phyloP scores from a whole-genome alignment of 768 basidiomycete genomes.

The Trametes cingulata region DNA sequence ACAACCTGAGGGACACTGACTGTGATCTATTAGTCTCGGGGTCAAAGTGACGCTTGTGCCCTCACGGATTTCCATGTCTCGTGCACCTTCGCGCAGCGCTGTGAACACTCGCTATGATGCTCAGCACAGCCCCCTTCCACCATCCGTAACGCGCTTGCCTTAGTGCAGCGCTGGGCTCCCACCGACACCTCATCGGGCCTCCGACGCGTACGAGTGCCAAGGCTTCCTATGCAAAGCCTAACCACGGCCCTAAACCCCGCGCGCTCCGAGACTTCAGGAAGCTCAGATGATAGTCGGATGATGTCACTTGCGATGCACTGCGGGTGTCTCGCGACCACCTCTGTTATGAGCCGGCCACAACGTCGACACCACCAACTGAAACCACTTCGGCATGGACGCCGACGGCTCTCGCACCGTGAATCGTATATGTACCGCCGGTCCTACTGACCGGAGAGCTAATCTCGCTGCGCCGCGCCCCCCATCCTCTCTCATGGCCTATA shows the following conservation, averaged over 20 bases:
- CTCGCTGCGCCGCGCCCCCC: not conserved
- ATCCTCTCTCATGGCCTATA: constrained; percentile 12
- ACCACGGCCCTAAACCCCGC: not conserved
- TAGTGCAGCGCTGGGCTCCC: too few species aligned
- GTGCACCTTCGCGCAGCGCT: too few species aligned
- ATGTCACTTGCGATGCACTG: not conserved
- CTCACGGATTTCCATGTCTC: too few species aligned
- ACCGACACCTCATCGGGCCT: not conserved
- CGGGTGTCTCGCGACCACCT: not conserved
- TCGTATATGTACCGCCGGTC: not conserved
- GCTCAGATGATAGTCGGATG: not conserved
- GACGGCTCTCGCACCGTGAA: not conserved
- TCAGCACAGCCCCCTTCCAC: too few species aligned
- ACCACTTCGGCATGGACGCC: not conserved
- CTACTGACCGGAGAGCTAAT: not conserved
- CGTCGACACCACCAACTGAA: not conserved
- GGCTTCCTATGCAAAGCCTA: not conserved
- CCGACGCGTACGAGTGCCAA: not conserved
- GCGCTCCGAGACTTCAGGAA: not conserved
- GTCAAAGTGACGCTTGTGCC: too few species aligned
- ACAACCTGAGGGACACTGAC: too few species aligned
- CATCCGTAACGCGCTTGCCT: too few species aligned
- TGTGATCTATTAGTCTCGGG: too few species aligned
- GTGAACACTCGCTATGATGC: too few species aligned
- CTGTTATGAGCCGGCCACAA: not conserved